Base-by-base conservation (phyloP, 805 yeast species). In the Clavispora vitiphila region DNA sequence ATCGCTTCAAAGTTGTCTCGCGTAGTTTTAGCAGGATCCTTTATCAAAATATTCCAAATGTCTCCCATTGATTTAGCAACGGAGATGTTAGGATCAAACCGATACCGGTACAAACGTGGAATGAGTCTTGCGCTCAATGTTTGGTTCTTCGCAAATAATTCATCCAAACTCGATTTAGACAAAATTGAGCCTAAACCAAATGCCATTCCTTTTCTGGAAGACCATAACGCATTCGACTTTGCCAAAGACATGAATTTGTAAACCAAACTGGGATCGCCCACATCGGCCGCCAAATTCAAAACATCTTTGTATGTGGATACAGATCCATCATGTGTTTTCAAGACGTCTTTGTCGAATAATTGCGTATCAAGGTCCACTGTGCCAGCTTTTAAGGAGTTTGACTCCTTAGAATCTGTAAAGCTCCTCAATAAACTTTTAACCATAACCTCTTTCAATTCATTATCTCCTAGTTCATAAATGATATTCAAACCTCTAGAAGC, bases 181-280 rank as follows among this genome's bases (percentile, higher is more conserved):
- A 91, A 65, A 35, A 91, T 82, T 1, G 87, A 81, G 8, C 96
- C 91, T 27, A 91, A 69, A 0, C 98, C 97, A 66, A 86, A 91
- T 0, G 98, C 98, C 54, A 89, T 80, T 39, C 98, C 99, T 50
- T 86, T 86, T 58, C 96, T 72, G 0, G 96, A 86, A 0, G 95
- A 78, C 99, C 99, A 91, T 16, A 90, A 63, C 0, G 93, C 81
- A 0, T 96, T 86, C 39, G 82, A 83, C 48, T 86, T 83, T 0
- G 97, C 95, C 42, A 91, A 65, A 0, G 96, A 81, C 96, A 91
- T 88, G 59, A 91, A 91, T 57, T 88, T 86, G 63, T 91, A 91
- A 4, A 91, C 96, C 49, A 91, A 74, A 50, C 93, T 78, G 11
- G 98, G 96, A 61, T 91, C 96, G 22, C 98, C 98, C 8, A 89